A percentile compares a stretch with the other conserved stretches of the same genome.
Conservation (phyloP, 208 protist genomes). For the Wallacemonas sp. region DNA sequence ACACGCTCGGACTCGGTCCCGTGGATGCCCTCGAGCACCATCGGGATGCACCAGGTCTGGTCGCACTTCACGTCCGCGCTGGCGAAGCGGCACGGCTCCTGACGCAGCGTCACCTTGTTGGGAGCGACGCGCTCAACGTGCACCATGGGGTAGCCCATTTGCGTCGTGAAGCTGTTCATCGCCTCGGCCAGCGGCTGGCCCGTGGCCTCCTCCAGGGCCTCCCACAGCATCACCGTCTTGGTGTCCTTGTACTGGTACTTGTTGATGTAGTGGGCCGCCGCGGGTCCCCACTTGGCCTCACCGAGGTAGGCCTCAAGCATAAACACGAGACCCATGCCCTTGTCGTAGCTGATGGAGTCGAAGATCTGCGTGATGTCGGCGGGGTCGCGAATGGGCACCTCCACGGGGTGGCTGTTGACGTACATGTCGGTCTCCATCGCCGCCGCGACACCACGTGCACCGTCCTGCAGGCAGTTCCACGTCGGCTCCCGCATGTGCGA, state of each 20-base stretch:
- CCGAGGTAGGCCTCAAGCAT: slow-evolving; percentile 94
- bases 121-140: slow-evolving; percentile 41
- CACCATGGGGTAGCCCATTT: slow-evolving; percentile 94
- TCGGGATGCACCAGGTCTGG: slow-evolving; percentile 68
- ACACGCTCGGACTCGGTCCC: slow-evolving; percentile 25
- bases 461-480: slow-evolving; percentile 90
- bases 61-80: slow-evolving; percentile 19
- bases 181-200: slow-evolving; percentile 79
- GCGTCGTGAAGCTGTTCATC: slow-evolving; percentile 92
- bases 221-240: slow-evolving; percentile 95
- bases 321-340: slow-evolving; percentile 93
- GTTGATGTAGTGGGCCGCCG: slow-evolving; percentile 92
- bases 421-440: slow-evolving; percentile 92
- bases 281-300: slow-evolving; percentile 81
- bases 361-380: slow-evolving; percentile 97
- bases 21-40: slow-evolving; percentile 54
- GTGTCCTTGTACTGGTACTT: slow-evolving; percentile 92
- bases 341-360: slow-evolving; percentile 96
- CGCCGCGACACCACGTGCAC: slow-evolving; percentile 44
- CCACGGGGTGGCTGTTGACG: slow-evolving; percentile 94
- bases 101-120: slow-evolving; percentile 44
- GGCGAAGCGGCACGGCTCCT: slow-evolving; percentile 73
- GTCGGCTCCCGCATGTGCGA: slow-evolving; percentile 75
- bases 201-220: slow-evolving; percentile 84
- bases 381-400: slow-evolving; percentile 92